Conservation (phyloP, 2,329 filamentous ascomycete species). For the Colletotrichum liaoningense region DNA sequence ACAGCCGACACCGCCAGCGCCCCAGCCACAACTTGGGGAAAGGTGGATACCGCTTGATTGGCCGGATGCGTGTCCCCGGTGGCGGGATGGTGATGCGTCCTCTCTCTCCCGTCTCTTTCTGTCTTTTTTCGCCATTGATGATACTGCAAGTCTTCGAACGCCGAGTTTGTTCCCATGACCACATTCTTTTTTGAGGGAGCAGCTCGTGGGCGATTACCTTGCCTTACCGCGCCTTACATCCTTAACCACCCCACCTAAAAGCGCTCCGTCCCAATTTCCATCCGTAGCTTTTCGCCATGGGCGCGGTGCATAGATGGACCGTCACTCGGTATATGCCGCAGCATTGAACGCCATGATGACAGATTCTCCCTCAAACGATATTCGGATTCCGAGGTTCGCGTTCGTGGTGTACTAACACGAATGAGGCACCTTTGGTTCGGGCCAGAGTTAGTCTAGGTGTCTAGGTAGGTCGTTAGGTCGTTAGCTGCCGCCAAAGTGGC, state of each 20-base stretch:
- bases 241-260: too few species aligned
- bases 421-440: neutral
- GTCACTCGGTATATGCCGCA: neutral
- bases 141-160: neutral
- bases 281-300: neutral
- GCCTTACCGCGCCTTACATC: too few species aligned
- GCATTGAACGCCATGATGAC: slow-evolving; percentile 7
- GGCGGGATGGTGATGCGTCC: neutral
- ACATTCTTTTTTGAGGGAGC: neutral
- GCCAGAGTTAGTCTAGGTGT: neutral
- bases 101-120: neutral
- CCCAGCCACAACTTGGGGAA: neutral
- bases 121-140: neutral
- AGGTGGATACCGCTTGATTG: neutral
- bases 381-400: neutral
- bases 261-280: neutral
- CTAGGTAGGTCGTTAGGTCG: neutral
- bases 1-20: neutral
- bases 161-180: neutral
- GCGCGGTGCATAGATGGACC: neutral
- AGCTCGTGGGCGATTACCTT: neutral
- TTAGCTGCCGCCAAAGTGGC: neutral
- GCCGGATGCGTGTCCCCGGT: neutral
- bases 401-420: neutral
- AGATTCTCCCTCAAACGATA: neutral